Evolutionary conservation across 202 grass and related monocot genomes (phyloP).

Genomic region (Cymbopogon flexuosus): DNA sequence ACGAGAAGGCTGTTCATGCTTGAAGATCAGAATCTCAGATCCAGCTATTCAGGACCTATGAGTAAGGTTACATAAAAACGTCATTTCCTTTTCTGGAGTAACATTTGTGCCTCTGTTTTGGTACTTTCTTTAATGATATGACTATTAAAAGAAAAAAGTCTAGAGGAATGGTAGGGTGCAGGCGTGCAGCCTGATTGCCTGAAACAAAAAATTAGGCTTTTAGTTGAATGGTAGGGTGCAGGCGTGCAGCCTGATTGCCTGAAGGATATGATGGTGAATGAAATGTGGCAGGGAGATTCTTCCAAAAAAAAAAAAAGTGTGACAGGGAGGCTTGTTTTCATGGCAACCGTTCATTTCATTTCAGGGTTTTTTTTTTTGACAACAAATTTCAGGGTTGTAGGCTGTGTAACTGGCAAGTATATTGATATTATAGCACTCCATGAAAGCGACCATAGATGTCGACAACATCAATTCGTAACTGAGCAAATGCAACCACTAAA

Average conservation of each 20-base stretch:
- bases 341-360: slow-evolving; percentile 25
- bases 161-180: too few species aligned
- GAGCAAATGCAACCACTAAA: neutral
- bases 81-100: neutral
- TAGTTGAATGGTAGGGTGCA: too few species aligned
- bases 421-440: slow-evolving; percentile 3
- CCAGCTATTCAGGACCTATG: neutral
- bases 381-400: slow-evolving; percentile 1
- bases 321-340: slow-evolving; percentile 11
- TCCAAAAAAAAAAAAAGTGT: neutral
- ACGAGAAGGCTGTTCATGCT: slow-evolving; percentile 13
- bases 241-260: neutral
- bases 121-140: neutral
- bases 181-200: neutral
- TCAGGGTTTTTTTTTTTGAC: too few species aligned
- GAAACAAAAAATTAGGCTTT: neutral
- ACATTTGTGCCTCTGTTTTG: neutral
- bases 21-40: slow-evolving; percentile 25
- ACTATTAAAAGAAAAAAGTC: neutral
- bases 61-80: neutral
- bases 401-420: neutral
- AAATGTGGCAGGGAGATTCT: neutral
- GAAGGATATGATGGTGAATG: neutral
- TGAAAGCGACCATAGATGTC: slow-evolving; percentile 6
- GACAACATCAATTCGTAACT: neutral